Base-by-base conservation (phyloP, 2,329 filamentous ascomycete species). In the Cladosporium oxysporum region DNA sequence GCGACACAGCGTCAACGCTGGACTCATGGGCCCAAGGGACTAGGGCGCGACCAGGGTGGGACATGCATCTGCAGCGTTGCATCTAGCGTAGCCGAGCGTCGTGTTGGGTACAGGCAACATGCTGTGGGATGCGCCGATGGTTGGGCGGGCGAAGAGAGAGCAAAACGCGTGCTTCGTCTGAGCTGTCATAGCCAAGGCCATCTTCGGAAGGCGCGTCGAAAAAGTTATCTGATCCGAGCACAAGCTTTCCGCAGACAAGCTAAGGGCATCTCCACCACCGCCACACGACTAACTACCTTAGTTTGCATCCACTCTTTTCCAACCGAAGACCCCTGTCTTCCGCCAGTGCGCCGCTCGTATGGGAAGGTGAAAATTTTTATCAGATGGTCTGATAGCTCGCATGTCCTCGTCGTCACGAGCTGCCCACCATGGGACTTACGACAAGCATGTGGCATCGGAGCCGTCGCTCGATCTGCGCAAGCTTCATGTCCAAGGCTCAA, bases 161-260 rank as follows among this genome's bases (percentile, higher is more conserved):
- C 58, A 50, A 61, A 61, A 50, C 44, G 44, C 44, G 44, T 50
- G 12, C 23, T 23, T 44, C 33, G 57, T 59, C 33, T 37, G n/a
- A 26, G 12, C 21, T 23, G 41, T 47, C 28, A 21, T 28, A 61
- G 41, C 47, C 58, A 52, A 50, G 18, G 29, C 26, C 35, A 26
- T n/a, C 57, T 47, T 47, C 41, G 41, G 41, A n/a, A 47, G 37
- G 41, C 41, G 26, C 8, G 21, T 47, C 41, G 41, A n/a, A 62
- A 49, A 23, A 63, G 52, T 63, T 57, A 63, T 63, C 61, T 63
- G 61, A 63, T 63, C 50, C 61, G 61, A 57, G 61, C 60, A 41
- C 44, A 14, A 26, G 16, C 44, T 21, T 28, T 41, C 52, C 26
- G 52, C 29, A 33, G 28, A 6, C 28, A 29, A 49, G 37, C 26